Base-by-base conservation (phyloP, 1,139 yeast species). In the Lodderomyces theae region DNA sequence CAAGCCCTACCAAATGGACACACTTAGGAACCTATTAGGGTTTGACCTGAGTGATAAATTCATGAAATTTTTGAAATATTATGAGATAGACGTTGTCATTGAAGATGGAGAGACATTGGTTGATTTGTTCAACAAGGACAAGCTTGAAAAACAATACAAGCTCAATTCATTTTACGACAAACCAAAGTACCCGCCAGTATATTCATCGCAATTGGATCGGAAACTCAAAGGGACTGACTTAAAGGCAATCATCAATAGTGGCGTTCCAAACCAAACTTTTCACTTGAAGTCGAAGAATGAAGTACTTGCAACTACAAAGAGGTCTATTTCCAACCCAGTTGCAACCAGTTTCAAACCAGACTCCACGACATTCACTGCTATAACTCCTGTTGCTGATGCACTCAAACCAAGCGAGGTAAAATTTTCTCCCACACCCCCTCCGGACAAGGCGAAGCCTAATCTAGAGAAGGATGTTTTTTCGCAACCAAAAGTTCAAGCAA, bases 11-110 rank as follows among this genome's bases (percentile, higher is more conserved):
- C 65, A 78, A 2, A 69, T 79, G 0, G 55, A 58, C 1, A 61
- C 74, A 9, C 58, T 90, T 13, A 59, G 64, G 13, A 58, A 64
- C 1, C 60, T 79, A 50, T 69, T 92, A 15, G 86, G 92, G 0
- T 90, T 86, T 56, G 88, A 86, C 52, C 61, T 74, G 12, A 55
- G 61, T 0, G 74, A 72, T 0, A 80, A 82, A 39, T 56, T 86
- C 6, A 47, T 65, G 3, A 68, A 63, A 21, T 86, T 87, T 54
- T 81, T 87, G 37, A 56, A 68, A 2, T 76, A 86, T 51, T 88
- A 84, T 57, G 83, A 80, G 7, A 63, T 89, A 16, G 77, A 72
- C n/a, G 60, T 74, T 0, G 45, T 63, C 1, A 50, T 59, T 10
- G 78, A 69, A 9, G 61, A 62, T 13, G 41, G 39, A 7, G 63